phyloP scores from a whole-genome alignment of 2,329 filamentous ascomycete species.

The Penicillium sp. region DNA sequence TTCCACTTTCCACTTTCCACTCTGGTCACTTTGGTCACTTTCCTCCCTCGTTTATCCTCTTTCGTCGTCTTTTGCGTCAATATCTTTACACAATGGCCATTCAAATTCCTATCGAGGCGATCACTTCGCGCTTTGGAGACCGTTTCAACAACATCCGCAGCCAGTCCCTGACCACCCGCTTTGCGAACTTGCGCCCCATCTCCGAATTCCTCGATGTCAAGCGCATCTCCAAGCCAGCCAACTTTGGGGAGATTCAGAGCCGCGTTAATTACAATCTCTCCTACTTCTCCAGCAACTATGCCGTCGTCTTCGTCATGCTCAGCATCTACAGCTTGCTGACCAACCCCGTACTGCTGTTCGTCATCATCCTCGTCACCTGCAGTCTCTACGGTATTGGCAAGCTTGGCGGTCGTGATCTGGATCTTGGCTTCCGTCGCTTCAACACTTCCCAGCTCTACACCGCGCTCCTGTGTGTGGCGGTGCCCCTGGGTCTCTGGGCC shows the following conservation, averaged over 20 bases:
- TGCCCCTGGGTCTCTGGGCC: conserved; percentile 81
- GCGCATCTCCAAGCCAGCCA: conserved; percentile 88
- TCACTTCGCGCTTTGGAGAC: conserved; percentile 90
- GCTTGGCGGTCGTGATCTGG: conserved; percentile 83
- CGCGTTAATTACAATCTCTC: conserved; percentile 95
- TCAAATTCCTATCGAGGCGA: conserved; percentile 85
- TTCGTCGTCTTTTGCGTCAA: neutral
- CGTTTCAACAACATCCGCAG: conserved; percentile 81
- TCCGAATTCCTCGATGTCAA: conserved; percentile 96
- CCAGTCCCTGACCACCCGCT: conserved; percentile 76
- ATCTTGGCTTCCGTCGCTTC: conserved; percentile 77
- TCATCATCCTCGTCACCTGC: conserved; percentile 81
- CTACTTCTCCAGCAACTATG: conserved; percentile 99
- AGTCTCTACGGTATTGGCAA: conserved; percentile 92
- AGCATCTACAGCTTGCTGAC: conserved; percentile 93
- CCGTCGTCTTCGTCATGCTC: conserved; percentile 88
- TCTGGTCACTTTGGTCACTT: neutral
- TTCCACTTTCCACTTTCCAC: neutral
- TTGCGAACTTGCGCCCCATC: conserved; percentile 87
- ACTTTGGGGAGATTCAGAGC: conserved; percentile 86
- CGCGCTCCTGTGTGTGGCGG: conserved; percentile 74
- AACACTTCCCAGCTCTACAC: conserved; percentile 95
- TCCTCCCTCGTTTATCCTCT: neutral
- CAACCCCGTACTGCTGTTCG: conserved; percentile 83
- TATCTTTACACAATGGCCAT: conserved; percentile 68